phyloP scores from a whole-genome alignment of 177 flowering plant genomes.

The Vitis hybrid region DNA sequence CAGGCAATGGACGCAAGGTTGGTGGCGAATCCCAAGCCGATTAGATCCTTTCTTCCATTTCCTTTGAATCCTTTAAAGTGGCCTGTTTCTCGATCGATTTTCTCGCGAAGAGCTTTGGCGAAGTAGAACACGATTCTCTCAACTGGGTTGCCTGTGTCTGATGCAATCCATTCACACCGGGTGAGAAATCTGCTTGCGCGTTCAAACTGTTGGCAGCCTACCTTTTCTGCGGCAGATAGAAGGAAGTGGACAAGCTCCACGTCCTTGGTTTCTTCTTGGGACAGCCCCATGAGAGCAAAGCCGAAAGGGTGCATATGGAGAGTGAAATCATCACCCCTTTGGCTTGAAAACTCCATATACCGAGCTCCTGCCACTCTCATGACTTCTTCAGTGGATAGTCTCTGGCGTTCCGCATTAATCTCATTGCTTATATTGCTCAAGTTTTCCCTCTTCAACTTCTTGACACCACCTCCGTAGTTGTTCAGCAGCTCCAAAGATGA shows the following conservation, averaged over 20 bases:
- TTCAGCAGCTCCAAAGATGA: constrained; percentile 28
- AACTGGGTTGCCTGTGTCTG: constrained; percentile 34
- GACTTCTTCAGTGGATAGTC: constrained; percentile 33
- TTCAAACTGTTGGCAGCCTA: constrained; percentile 42
- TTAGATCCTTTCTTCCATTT: background rate
- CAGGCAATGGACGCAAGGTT: background rate
- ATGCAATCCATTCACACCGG: constrained; percentile 40
- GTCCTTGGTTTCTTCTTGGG: constrained; percentile 40
- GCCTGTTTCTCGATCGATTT: constrained; percentile 34
- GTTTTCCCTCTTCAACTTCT: constrained; percentile 16
- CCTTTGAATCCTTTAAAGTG: background rate
- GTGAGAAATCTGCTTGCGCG: constrained; percentile 40
- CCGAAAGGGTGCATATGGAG: constrained; percentile 34
- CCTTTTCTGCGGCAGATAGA: constrained; percentile 57
- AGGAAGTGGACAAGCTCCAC: constrained; percentile 55
- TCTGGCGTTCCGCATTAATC: background rate
- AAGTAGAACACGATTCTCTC: constrained; percentile 40
- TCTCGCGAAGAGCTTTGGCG: constrained; percentile 36
- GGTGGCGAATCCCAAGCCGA: constrained; percentile 8
- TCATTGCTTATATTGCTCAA: background rate
- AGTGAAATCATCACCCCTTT: constrained; percentile 20
- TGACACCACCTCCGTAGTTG: constrained; percentile 18
- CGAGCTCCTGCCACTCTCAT: constrained; percentile 39
- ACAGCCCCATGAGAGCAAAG: constrained; percentile 33
- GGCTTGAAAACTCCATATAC: constrained; percentile 27